Evolutionary conservation across 2,329 filamentous ascomycete genomes (phyloP), one percentile per base, ranked within the genome.

Genomic region (Lasiodiplodia sp.): DNA sequence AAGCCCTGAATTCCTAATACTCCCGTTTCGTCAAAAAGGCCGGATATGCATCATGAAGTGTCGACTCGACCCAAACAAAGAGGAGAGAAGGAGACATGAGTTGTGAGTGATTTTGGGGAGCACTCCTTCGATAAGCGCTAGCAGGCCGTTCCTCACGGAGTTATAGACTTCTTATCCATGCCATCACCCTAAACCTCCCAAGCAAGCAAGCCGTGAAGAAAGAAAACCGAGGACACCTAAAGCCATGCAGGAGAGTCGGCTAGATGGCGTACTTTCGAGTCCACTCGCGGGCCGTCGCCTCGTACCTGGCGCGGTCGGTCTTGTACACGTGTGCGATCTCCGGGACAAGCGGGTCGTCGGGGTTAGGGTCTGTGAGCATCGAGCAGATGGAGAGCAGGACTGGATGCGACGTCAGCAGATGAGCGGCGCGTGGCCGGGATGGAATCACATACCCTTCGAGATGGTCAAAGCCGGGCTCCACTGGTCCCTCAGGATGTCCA

Each of bases 291-390:
- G 96, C 96, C 69, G 94, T 98, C 73, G 93, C 92, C 86, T 99
- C 96, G 83, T 99, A 99, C 82, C 94, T 89, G 76, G 92, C 90
- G 76, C 94, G 92, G 83, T 99, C 96, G 73, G 95, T 97, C 91
- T 99, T 99, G 92, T 99, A 99, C 80, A 98, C 94, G 80, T 99
- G 96, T 77, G 96, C 96, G 78, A 99, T 99, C 86, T 99, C 96
- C 72, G 96, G 96, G 71, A 99, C 96, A 75, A 99, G 91, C 79
- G 96, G 96, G 83, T 99, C 96, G 82, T 99, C 96, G 73, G 96
- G 96, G 88, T 99, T 99, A 76, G 96, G 96, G 85, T 99, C 96
- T 79, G 96, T 99, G 82, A 99, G 87, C 96, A 99, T 98, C 66
- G 96, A 99, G 88, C 96, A 99, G 87, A 99, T 99, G 69, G 96